Evolutionary conservation across 805 yeast genomes (phyloP), one percentile per base, ranked within the genome.

Genomic region (Huiozyma sinensis): DNA sequence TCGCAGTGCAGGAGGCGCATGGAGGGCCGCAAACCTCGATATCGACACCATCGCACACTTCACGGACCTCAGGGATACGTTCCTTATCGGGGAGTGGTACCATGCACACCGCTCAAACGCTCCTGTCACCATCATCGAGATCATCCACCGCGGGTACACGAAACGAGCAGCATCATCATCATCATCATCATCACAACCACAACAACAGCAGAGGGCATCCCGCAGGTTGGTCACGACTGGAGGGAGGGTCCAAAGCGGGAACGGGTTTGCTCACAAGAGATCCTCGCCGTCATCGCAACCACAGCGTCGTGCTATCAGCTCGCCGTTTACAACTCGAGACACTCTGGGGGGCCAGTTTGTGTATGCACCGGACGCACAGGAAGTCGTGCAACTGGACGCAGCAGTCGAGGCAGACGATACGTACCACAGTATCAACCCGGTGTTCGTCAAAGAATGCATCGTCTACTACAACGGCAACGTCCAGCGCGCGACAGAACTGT

Each of bases 401-500:
- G 42, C 67, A 1, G 59, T 68, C 27, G 50, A 57, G 8, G 51
- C 63, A 7, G 72, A 72, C 50, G 49, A 56, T 0, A 48, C 48
- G 6, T 56, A 77, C 9, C 58, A 56, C 10, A 48, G 52, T 1
- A 51, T 77, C 9, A 65, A 65, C 47, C 64, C 64, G 43, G 49
- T 49, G 1, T 77, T 77, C 46, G 63, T 70, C 33, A 48, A 57
- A 17, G 52, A 60, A 10, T 68, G 70, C 9, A 40, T 76, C 5
- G 55, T 46, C 11, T 73, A 70, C 50, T 75, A 67, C 51, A 47
- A 64, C n/a, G 79, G 78, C 3, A 67, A 75, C 44, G 47, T 68
- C 1, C 49, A 50, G 5, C 39, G 33, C 12, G 35, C 36, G 9
- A 13, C 41, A 3, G 34, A 40, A 7, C n/a, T 48, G 1, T 41